Conservation (phyloP, 208 protist species). For the Leptomonas pyrrhocoris region DNA sequence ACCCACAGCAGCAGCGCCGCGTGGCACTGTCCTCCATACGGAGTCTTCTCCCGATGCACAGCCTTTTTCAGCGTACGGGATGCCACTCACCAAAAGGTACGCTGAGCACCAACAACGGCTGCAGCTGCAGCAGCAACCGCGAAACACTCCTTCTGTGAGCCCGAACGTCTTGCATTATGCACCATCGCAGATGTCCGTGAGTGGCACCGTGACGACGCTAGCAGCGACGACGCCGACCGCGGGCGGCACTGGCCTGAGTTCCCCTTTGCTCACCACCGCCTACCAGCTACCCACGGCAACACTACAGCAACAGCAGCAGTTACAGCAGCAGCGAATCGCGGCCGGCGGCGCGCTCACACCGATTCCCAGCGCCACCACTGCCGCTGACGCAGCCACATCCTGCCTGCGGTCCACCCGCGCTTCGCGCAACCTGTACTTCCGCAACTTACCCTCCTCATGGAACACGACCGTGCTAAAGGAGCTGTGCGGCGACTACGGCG, state of each 20-base stretch:
- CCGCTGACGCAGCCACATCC: slow-evolving; percentile 6
- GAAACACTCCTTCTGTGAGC: no score
- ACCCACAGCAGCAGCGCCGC: neutral
- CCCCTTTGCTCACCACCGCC: slow-evolving; percentile 2
- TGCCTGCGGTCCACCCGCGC: slow-evolving; percentile 16
- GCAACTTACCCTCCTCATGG: slow-evolving; percentile 63
- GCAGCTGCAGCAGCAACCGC: no score
- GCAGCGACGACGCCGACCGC: slow-evolving; percentile 2
- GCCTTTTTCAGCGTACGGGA: slow-evolving; percentile 15
- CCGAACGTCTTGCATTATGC: slow-evolving; percentile 19
- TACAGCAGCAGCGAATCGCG: slow-evolving; percentile 1
- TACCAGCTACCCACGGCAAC: slow-evolving; percentile 6
- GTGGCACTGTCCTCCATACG: slow-evolving; percentile 4
- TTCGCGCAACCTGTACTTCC: slow-evolving; percentile 62
- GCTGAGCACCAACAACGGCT: slow-evolving; percentile 13
- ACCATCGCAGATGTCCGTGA: slow-evolving; percentile 15
- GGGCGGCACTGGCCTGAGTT: neutral
- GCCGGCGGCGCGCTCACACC: slow-evolving; percentile 19
- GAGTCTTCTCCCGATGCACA: slow-evolving; percentile 16
- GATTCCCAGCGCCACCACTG: neutral
- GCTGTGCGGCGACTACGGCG: slow-evolving; percentile 54
- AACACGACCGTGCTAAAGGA: slow-evolving; percentile 67
- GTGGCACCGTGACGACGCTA: neutral
- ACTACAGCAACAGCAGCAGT: slow-evolving; percentile 11
- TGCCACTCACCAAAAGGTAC: neutral